A percentile compares a stretch with the other conserved stretches of the same genome.
Evolutionary conservation across 2,329 filamentous ascomycete genomes (phyloP).

Genomic region (Malbranchea cinnamomea): DNA sequence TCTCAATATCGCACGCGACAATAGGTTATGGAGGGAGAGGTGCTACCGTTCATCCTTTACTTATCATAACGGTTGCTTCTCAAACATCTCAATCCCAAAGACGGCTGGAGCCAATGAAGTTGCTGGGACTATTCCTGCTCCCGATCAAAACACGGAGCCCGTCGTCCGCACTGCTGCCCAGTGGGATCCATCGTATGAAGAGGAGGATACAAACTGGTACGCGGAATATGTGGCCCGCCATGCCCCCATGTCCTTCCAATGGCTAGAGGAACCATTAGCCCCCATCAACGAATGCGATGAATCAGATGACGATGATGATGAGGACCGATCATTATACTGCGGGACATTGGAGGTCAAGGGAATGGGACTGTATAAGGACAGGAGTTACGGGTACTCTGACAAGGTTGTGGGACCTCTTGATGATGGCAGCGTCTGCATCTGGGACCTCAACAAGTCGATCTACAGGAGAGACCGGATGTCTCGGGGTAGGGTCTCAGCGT

Average conservation of each 20-base stretch:
- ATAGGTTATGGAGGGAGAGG: slow-evolving; percentile 58
- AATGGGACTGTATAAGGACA: slow-evolving; percentile 49
- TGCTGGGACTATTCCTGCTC: neutral
- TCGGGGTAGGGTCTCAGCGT: slow-evolving; percentile 44
- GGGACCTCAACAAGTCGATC: slow-evolving; percentile 47
- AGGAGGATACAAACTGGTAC: slow-evolving; percentile 68
- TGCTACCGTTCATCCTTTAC: slow-evolving; percentile 44
- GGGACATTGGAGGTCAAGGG: slow-evolving; percentile 50
- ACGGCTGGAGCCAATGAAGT: neutral
- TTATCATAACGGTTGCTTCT: slow-evolving; percentile 7
- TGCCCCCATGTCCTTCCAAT: slow-evolving; percentile 57
- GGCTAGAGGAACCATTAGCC: slow-evolving; percentile 50
- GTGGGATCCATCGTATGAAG: slow-evolving; percentile 67
- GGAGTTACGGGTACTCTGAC: slow-evolving; percentile 36
- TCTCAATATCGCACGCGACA: slow-evolving; percentile 54
- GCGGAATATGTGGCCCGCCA: slow-evolving; percentile 75
- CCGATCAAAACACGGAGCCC: neutral
- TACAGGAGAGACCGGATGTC: slow-evolving; percentile 23
- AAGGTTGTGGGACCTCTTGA: slow-evolving; percentile 65
- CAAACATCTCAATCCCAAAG: slow-evolving; percentile 2
- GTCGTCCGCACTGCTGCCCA: neutral
- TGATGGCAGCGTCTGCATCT: slow-evolving; percentile 75
- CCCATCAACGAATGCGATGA: too few species aligned
- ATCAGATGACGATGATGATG: slow-evolving; percentile 25
- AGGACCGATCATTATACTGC: too few species aligned